Evolutionary conservation across 352 stramenopile genomes (phyloP).

Genomic region (Globisporangium camurandrum): DNA sequence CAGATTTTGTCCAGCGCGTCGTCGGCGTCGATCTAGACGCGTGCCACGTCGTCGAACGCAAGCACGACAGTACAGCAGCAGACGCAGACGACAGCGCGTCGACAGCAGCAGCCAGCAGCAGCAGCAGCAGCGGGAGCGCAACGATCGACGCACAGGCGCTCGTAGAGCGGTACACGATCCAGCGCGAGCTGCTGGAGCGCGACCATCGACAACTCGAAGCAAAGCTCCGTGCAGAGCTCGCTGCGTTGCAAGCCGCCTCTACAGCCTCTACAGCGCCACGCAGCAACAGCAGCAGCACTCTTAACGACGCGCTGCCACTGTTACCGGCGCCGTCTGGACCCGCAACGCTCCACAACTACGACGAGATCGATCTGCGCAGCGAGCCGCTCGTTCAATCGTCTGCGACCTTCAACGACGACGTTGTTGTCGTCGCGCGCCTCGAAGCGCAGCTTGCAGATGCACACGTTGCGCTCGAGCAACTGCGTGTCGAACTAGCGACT

Average conservation of each 20-base stretch:
- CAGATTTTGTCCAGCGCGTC: slow-evolving; percentile 48
- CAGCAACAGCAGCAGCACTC: slow-evolving; percentile 1
- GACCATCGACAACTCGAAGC: slow-evolving; percentile 17
- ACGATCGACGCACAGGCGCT: slow-evolving; percentile 42
- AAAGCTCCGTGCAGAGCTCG: slow-evolving; percentile 9
- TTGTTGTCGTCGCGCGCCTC: slow-evolving; percentile 3
- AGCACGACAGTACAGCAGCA: background rate
- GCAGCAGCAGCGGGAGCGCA: slow-evolving; percentile 5
- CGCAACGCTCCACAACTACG: slow-evolving; percentile 24
- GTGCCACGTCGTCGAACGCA: slow-evolving; percentile 26
- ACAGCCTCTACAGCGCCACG: slow-evolving; percentile 9
- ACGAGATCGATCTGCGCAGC: slow-evolving; percentile 51
- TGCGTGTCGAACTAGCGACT: slow-evolving; percentile 16
- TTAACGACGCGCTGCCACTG: too few relatives aligned
- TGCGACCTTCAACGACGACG: background rate
- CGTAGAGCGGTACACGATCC: slow-evolving; percentile 38
- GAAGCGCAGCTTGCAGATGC: slow-evolving; percentile 10
- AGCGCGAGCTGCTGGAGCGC: slow-evolving; percentile 33
- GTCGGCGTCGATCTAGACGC: slow-evolving; percentile 61
- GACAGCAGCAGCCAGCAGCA: background rate
- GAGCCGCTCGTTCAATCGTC: slow-evolving; percentile 7
- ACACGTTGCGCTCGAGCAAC: slow-evolving; percentile 2
- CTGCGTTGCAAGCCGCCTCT: slow-evolving; percentile 2
- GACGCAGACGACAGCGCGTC: background rate
- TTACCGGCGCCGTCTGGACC: background rate